Conservation (phyloP, 2,329 filamentous ascomycete species). For the Ophiocordyceps australis region DNA sequence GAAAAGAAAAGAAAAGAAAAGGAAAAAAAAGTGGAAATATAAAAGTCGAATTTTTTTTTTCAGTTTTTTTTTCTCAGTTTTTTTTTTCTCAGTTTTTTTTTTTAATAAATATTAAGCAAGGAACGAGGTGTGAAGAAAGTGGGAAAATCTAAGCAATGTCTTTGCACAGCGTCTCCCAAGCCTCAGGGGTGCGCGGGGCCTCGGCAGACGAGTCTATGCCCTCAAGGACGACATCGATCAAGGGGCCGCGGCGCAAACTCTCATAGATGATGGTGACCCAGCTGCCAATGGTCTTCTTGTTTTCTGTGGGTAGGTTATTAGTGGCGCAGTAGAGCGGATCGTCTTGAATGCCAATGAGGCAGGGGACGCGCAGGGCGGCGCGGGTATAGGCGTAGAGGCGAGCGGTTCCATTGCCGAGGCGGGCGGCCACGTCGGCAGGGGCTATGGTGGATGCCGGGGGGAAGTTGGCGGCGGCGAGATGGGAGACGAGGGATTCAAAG, state of each 20-base stretch:
- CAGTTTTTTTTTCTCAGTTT: no score
- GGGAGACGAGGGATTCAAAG: slow-evolving; percentile 6
- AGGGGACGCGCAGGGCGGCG: slow-evolving; percentile 8
- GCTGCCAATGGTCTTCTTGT: slow-evolving; percentile 10
- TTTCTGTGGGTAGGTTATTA: slow-evolving; percentile 6
- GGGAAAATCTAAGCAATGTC: slow-evolving; percentile 3
- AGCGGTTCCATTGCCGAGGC: slow-evolving; percentile 11
- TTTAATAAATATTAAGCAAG: no score
- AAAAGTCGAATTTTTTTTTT: no score
- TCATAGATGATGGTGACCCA: slow-evolving; percentile 3
- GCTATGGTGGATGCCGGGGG: slow-evolving; percentile 8
- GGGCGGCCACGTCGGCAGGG: slow-evolving; percentile 7
- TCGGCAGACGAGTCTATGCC: slow-evolving; percentile 5
- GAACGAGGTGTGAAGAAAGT: no score
- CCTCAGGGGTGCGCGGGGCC: slow-evolving; percentile 6
- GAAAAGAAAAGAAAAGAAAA: no score
- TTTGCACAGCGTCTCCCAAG: slow-evolving; percentile 8
- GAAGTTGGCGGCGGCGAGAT: slow-evolving; percentile 7
- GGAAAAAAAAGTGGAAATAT: no score
- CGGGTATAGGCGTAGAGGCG: slow-evolving; percentile 13
- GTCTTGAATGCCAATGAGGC: slow-evolving; percentile 13
- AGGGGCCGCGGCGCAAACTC: slow-evolving; percentile 5
- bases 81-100: no score
- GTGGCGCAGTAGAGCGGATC: slow-evolving; percentile 10
- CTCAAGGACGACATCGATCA: slow-evolving; percentile 12